Base-by-base conservation (phyloP, 768 basidiomycete species). In the Lactarius sp. region DNA sequence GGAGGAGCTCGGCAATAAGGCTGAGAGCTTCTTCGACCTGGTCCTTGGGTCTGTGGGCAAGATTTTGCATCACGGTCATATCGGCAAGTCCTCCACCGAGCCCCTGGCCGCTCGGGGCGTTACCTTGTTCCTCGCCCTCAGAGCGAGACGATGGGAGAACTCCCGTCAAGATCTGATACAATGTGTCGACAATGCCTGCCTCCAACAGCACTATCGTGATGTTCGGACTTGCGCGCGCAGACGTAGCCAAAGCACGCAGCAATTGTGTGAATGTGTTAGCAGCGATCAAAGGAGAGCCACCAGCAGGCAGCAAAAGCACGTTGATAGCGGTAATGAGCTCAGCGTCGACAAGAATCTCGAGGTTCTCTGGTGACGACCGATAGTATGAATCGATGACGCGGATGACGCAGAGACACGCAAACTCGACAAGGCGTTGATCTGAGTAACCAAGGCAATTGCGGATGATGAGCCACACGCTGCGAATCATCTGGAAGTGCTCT, bases 1-100 rank as follows among this genome's bases (percentile, higher is more conserved):
- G 97, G 75, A 99, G 83, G 14, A 99, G 77, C 73, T 99, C 97
- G 27, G 90, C 90, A 39, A 96, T 79, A 44, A 98, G 81, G 66
- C 88, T 88, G 42, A 99, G 78, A 0, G 92, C 87, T 75, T 99
- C 97, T 75, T 98, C 95, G 6, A 98, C 85, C 73, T 98, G 95
- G 64, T 99, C 97, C 76, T 98, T 98, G 4, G 97, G 91, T 34
- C 94, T 82, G 74, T 98, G 94, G 0, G 94, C 94, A 51, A 99
- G 78, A 73, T 96, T 98, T 76, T 98, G 92, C 87, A 98, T 92
- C 33, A 99, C 93, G 7, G 93, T 89, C 92, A 98, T 94, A 72
- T 98, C 95, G 18, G 92, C 94, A 4, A 95, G 76, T 34, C 93
- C 92, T 51, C 92, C 92, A 34, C 91, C 90, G 1, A 94, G 76